Percentiles rank a stretch among this genome's conserved stretches.
Evolutionary conservation across 306 rosid genomes (phyloP).

Genomic region (Quercus parvula): DNA sequence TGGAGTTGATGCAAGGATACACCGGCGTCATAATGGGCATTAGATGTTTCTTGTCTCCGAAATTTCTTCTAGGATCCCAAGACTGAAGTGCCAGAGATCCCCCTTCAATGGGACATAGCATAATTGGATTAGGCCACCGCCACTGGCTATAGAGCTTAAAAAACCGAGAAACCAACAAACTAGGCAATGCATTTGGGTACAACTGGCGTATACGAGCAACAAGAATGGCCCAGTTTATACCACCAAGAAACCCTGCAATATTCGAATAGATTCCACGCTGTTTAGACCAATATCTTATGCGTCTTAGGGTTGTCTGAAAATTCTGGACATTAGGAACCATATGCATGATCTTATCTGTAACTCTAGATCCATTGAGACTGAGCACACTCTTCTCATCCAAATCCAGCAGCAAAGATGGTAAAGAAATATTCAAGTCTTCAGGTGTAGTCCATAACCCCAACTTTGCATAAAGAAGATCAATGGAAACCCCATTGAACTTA

Average conservation of each 20-base stretch:
- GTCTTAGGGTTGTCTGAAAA: not conserved
- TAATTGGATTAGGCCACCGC: not conserved
- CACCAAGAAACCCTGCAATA: conserved; percentile 5
- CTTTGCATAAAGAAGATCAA: conserved; percentile 2
- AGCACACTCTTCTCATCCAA: not conserved
- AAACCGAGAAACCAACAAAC: not conserved
- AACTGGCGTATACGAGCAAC: not conserved
- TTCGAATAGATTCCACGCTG: not conserved
- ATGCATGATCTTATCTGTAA: not conserved
- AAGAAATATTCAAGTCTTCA: conserved; percentile 2
- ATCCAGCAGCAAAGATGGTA: not conserved
- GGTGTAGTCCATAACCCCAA: not conserved
- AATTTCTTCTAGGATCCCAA: not conserved
- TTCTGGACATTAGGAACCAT: not conserved
- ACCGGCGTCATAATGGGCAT: not conserved
- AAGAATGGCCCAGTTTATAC: not conserved
- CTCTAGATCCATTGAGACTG: not conserved
- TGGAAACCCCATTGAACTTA: not conserved
- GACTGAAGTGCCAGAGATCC: not conserved
- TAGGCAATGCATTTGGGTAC: not conserved
- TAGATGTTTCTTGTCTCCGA: not conserved
- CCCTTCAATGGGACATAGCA: not conserved
- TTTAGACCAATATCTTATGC: not conserved
- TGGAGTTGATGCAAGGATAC: conserved; percentile 3
- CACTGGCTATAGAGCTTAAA: not conserved